Base-by-base conservation (phyloP, 2,329 filamentous ascomycete species). In the Fusarium sp. region DNA sequence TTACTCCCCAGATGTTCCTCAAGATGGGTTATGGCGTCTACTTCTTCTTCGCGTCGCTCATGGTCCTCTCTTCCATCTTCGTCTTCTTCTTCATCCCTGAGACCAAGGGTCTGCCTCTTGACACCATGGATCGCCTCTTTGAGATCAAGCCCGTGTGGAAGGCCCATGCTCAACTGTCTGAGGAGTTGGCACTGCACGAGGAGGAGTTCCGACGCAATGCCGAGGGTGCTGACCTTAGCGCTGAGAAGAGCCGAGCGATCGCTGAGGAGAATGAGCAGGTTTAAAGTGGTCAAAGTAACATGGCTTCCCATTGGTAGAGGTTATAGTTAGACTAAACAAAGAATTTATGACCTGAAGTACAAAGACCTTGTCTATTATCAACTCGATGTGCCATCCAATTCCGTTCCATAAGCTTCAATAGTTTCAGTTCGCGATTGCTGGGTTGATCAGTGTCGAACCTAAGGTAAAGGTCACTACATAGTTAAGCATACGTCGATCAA, bases 41-140 rank as follows among this genome's bases (percentile, higher is more conserved):
- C 80, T 89, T 92, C 75, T 91, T 92, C 84, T 93, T 93, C 73
- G 90, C 89, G 2, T 84, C 86, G 0, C 82, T 92, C 41, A 91
- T 91, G 85, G 78, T 91, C 16, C 66, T 86, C 12, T 88, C 88
- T 0, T 82, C 86, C 46, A 66, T 87, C 57, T 92, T 90, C 70
- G 86, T 90, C n/a, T 92, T 83, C 77, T 90, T 90, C 83, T 83
- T 89, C 41, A 73, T 92, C 1, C 90, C 90, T 3, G 90, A 92
- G 82, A 92, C 90, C 8, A 92, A 91, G 82, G 84, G 86, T 41
- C 83, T 92, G 16, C 89, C 90, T 1, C 84, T 92, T 4, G 91
- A 92, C 79, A 84, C 84, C 31, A 91, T 92, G 84, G 90, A 92
- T 77, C 82, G 85, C 4, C 82, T 92, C 7, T 92, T 92, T 75